Evolutionary conservation across 2,329 filamentous ascomycete species (phyloP).

Genomic region (Ophiostoma novo-ulmi): DNA sequence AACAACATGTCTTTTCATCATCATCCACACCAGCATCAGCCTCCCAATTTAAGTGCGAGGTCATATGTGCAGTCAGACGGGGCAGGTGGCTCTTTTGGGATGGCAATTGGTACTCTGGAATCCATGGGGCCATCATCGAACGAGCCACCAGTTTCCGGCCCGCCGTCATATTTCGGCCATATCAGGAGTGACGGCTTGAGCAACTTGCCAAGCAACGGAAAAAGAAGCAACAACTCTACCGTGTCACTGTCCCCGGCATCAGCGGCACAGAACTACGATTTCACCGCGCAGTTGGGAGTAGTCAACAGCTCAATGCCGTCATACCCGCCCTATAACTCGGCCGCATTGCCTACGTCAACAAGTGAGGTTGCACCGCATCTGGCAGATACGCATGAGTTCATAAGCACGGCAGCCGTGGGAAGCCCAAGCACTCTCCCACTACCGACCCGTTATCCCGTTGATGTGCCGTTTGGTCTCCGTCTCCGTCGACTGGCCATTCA

Average conservation of each 20-base stretch:
- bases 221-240: constrained; percentile 17
- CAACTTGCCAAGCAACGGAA: not conserved
- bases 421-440: constrained; percentile 37
- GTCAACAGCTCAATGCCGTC: not conserved
- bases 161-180: not conserved
- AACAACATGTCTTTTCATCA: not conserved
- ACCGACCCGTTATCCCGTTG: constrained; percentile 47
- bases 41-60: not conserved
- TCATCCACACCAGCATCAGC: not conserved
- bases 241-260: constrained; percentile 22
- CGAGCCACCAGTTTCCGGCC: not conserved
- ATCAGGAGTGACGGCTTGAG: constrained; percentile 3
- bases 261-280: constrained; percentile 1
- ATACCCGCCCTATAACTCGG: not conserved
- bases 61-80: not conserved
- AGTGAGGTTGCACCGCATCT: constrained; percentile 15
- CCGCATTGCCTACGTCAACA: constrained; percentile 13
- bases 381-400: constrained; percentile 16
- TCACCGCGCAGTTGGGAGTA: not conserved
- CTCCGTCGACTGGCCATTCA: constrained; percentile 64
- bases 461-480: constrained; percentile 59
- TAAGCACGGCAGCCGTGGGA: constrained; percentile 29
- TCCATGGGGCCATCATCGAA: not conserved
- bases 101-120: not conserved
- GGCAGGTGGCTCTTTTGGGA: not conserved